These are phyloP conservation scores for Royoungia palumana DNA, from an alignment of 768 basidiomycete species.

Conservation along the genomic window DNA sequence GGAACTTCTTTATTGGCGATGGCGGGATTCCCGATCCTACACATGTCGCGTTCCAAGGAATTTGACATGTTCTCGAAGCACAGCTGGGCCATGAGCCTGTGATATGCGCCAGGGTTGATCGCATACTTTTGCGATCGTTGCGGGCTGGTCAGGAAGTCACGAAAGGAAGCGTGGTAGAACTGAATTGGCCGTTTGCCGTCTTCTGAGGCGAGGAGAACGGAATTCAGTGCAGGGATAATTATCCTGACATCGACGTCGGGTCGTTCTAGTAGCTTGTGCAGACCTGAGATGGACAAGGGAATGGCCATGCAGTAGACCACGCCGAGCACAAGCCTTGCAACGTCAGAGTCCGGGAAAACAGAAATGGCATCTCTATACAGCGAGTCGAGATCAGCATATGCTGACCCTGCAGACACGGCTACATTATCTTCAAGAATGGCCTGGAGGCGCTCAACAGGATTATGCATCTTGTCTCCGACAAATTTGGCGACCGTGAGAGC, in stretches of 20 bases:
- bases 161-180: conserved; percentile 22
- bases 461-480: conserved; percentile 15
- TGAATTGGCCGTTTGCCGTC: conserved; percentile 19
- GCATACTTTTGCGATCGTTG: conserved; percentile 16
- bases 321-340: conserved; percentile 17
- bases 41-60: conserved; percentile 21
- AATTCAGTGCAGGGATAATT: conserved; percentile 13
- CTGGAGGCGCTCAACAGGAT: conserved; percentile 13
- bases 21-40: conserved; percentile 15
- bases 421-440: conserved; percentile 10
- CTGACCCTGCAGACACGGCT: conserved; percentile 1
- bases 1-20: conserved; percentile 13
- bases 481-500: conserved; percentile 29
- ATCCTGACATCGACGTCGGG: conserved; percentile 16
- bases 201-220: conserved; percentile 18
- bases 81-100: conserved; percentile 16
- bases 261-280: conserved; percentile 13
- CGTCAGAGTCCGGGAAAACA: conserved; percentile 15
- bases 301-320: conserved; percentile 12
- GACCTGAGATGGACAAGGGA: conserved; percentile 11
- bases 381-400: conserved; percentile 18
- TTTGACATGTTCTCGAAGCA: conserved; percentile 19
- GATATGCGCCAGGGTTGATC: conserved; percentile 13
- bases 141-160: conserved; percentile 16
- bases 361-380: conserved; percentile 21